phyloP scores from a whole-genome alignment of 495 filamentous ascomycete genomes.

The Aspergillus nidulans region DNA sequence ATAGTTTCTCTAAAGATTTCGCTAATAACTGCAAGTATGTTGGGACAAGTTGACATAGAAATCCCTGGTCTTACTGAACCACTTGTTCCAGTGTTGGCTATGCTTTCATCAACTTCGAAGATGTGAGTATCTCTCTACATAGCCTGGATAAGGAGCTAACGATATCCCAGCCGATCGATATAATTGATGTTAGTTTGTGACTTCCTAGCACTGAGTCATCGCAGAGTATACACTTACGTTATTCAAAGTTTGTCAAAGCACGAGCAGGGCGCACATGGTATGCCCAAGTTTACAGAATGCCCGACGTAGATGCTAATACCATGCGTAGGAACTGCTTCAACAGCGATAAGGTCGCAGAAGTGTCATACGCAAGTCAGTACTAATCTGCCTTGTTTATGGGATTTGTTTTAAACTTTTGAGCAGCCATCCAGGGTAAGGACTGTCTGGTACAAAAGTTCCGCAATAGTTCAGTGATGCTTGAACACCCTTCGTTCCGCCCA shows the following conservation, averaged over 20 bases:
- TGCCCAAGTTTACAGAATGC: conserved; percentile 1
- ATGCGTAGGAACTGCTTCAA: conserved; percentile 67
- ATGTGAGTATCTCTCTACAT: conserved; percentile 52
- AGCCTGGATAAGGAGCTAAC: conserved; percentile 17
- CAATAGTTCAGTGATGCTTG: conserved; percentile 92
- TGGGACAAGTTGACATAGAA: background rate
- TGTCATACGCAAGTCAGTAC: conserved; percentile 86
- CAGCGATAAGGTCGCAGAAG: conserved; percentile 79
- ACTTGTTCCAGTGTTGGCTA: conserved; percentile 74
- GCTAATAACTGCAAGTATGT: conserved; percentile 84
- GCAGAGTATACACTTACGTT: conserved; percentile 19
- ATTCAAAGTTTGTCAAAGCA: conserved; percentile 66
- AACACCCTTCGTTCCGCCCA: conserved; percentile 73
- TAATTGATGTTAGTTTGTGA: conserved; percentile 64
- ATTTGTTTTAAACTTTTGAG: conserved; percentile 17
- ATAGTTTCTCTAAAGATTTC: conserved; percentile 54
- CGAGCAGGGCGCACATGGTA: conserved; percentile 70
- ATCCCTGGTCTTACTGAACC: conserved; percentile 20
- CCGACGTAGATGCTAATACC: conserved; percentile 5
- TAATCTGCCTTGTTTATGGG: conserved; percentile 12
- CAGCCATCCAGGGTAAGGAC: conserved; percentile 87
- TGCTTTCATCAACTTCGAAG: conserved; percentile 92
- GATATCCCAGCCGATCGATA: conserved; percentile 57
- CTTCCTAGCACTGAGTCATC: conserved; percentile 3
- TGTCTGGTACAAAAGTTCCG: conserved; percentile 90